These are phyloP conservation scores for Beta vulgaris DNA, from an alignment of 148 eudicot genomes.

Conservation along the genomic window DNA sequence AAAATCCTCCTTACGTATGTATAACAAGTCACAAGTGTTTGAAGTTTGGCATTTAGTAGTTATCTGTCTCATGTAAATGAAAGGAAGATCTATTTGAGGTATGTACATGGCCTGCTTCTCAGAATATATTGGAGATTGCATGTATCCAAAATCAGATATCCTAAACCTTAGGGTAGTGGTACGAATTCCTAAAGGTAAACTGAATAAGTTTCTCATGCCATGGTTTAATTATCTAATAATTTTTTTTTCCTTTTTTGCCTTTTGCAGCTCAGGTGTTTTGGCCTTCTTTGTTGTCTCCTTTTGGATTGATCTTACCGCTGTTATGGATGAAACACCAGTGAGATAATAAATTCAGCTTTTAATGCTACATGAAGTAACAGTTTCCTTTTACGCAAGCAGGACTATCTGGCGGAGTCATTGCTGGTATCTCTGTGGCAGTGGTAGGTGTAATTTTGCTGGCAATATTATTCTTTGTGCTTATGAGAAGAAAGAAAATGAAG, in stretches of 20 bases:
- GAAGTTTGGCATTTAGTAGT: neutral
- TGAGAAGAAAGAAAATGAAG: slow-evolving; percentile 44
- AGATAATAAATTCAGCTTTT: slow-evolving; percentile 7
- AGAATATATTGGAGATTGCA: neutral
- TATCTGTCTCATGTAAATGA: neutral
- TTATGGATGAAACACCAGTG: slow-evolving; percentile 9
- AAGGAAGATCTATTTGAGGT: neutral
- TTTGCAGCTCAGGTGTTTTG: slow-evolving; percentile 37
- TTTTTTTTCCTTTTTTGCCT: slow-evolving; percentile 1
- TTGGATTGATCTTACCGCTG: slow-evolving; percentile 15
- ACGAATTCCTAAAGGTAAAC: neutral
- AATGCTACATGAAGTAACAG: slow-evolving; percentile 18
- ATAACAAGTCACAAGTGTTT: too few species aligned
- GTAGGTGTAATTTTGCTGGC: slow-evolving; percentile 38
- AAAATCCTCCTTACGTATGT: too few species aligned
- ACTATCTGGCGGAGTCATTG: slow-evolving; percentile 49
- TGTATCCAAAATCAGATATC: neutral
- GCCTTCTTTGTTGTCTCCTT: slow-evolving; percentile 4
- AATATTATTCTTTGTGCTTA: slow-evolving; percentile 26
- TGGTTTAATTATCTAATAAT: slow-evolving; percentile 3
- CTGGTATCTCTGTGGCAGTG: slow-evolving; percentile 46
- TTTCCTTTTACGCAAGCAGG: slow-evolving; percentile 42
- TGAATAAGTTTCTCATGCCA: neutral
- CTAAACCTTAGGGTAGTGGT: neutral
- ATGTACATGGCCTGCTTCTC: neutral